Evolutionary conservation across 2,329 filamentous ascomycete genomes (phyloP), one percentile per base, ranked within the genome.

Genomic region (Ophiostoma novo-ulmi): DNA sequence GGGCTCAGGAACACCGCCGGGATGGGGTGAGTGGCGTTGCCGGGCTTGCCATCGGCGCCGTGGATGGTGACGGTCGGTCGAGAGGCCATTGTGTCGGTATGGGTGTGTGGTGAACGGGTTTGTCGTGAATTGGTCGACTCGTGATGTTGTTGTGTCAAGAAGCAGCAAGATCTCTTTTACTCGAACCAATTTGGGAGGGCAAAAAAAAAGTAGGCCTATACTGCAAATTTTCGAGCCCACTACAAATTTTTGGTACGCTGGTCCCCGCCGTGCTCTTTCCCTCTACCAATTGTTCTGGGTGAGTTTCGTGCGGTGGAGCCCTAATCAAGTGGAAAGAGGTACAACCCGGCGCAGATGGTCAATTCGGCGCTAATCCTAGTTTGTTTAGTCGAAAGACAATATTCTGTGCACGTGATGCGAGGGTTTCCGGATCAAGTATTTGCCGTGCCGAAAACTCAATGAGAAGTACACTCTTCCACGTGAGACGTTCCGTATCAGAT

Each of bases 21-120:
- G 79, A 98, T 90, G 82, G 95, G 88, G 84, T 94, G 89, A 81
- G 94, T 94, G 83, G 91, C 88, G 82, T 91, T 91, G 84, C 89
- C 91, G 85, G 93, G 87, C 87, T 91, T 88, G 87, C 95, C 95
- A 90, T 97, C 94, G 85, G 93, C 93, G 85, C 91, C 90, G 87
- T 97, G 89, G 87, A 99, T 94, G 82, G 93, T 92, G 84, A 99
- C 95, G 82, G 94, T 97, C 84, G 95, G 95, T 87, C 95, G 89
- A 83, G 91, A 94, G 87, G 94, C 92, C 93, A 96, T 96, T 88
- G 71, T 71, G 70, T 72, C 71, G 71, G 26, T 70, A 22, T 64
- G 68, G 36, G 55, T 55, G 55, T 55, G 70, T 64, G 66, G 35
- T 67, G 31, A 48, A 65, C 67, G 67, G 61, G 61, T 65, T 63